Conservation (phyloP, 2,329 filamentous ascomycete species). For the Thielaviopsis populi region DNA sequence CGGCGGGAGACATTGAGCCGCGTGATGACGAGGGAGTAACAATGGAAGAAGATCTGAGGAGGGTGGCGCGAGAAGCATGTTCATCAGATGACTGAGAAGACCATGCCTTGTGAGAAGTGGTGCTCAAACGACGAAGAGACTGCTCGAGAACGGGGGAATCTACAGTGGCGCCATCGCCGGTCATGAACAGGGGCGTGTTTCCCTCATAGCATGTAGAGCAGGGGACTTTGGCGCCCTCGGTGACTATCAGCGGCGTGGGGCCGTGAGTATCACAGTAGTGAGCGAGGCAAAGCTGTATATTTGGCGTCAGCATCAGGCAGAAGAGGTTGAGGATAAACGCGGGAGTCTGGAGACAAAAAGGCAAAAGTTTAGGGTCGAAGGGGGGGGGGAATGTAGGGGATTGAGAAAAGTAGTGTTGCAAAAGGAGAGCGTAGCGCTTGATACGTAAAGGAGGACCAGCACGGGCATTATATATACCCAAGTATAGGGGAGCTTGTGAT, state of each 20-base stretch:
- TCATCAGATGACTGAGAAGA: constrained; percentile 8
- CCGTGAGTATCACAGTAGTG: constrained; percentile 59
- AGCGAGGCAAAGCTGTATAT: constrained; percentile 48
- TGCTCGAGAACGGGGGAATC: constrained; percentile 9
- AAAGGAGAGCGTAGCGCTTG: neutral
- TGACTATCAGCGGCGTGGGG: constrained; percentile 55
- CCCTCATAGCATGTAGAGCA: constrained; percentile 44
- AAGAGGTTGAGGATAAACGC: neutral
- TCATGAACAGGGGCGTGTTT: constrained; percentile 22
- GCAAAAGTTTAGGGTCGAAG: neutral
- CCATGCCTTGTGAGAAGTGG: neutral
- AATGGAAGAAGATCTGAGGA: constrained; percentile 28
- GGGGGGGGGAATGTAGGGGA: neutral
- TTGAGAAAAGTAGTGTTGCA: neutral
- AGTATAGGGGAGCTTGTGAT: neutral
- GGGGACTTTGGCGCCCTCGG: constrained; percentile 46
- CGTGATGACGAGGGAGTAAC: constrained; percentile 23
- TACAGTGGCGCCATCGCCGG: constrained; percentile 3
- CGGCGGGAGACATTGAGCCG: constrained; percentile 29
- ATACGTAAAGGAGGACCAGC: neutral
- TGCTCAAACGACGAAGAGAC: constrained; percentile 7
- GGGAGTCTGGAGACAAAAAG: neutral
- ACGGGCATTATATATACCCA: neutral
- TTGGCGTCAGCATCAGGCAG: constrained; percentile 15
- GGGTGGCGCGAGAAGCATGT: constrained; percentile 24